Evolutionary conservation across 805 yeast species (phyloP), one percentile per base, ranked within the genome.

Genomic region (Pachysolen tannophilus): DNA sequence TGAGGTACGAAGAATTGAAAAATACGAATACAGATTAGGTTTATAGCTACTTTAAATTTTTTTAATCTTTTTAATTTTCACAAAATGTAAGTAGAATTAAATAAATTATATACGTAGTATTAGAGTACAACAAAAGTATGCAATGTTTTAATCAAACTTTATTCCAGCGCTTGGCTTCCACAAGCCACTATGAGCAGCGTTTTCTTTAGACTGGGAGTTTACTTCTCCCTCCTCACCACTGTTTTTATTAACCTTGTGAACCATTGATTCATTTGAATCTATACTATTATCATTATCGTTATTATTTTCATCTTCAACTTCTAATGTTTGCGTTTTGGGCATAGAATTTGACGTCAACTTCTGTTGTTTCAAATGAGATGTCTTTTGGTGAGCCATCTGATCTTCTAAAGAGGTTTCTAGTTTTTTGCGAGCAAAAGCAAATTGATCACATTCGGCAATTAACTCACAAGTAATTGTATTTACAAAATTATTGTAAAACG

Each of bases 401-500:
- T 28, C 11, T 42, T 75, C 80, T 11, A 77, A 52, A 17, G 66
- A 69, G 16, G 74, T 56, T 3, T 75, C 81, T 42, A 74, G 75
- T 6, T 64, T 46, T 32, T 80, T 59, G 31, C 85, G 55, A 10
- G 56, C 49, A 20, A 65, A 57, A n/a, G 74, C 68, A 50, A 61
- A 80, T 11, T 60, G 57, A 41, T 71, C 75, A 42, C 79, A 67
- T 27, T 69, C 74, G 10, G 56, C 55, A 27, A 69, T 47, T 15
- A 77, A 66, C 3, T 46, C 54, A 20, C 61, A 57, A 5, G 73
- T 65, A 23, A 45, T 24, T 34, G 70, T 69, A 7, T 53, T 53
- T 20, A 67, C 57, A 41, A 84, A 71, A 35, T 78, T 81, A 26
- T 65, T 65, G 58, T 88, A 88, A 50, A 87, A 87, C 35, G 67